Conservation (phyloP, 495 filamentous ascomycete species). For the Xylaria palmicola region DNA sequence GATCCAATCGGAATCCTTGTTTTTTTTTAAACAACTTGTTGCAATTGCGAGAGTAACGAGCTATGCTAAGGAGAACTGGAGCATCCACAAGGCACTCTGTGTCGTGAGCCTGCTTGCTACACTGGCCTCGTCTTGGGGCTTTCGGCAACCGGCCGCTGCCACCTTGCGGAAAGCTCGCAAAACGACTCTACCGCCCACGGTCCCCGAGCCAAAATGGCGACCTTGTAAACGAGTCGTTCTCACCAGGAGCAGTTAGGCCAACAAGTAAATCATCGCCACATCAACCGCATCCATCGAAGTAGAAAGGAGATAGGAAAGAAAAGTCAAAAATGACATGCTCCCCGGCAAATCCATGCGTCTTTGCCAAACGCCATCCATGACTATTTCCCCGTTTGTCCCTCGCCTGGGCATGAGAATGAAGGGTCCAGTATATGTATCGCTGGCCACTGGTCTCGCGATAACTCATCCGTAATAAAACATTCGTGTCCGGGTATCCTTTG, state of each 20-base stretch:
- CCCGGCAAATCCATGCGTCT: conserved; percentile 30
- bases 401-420: not conserved
- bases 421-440: conserved; percentile 1
- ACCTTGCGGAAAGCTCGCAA: conserved; percentile 22
- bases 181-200: conserved; percentile 29
- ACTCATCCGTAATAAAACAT: conserved; percentile 29
- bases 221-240: conserved; percentile 26
- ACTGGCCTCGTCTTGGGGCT: not conserved
- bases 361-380: conserved; percentile 35
- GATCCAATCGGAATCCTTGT: conserved; percentile 14
- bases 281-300: conserved; percentile 3
- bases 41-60: conserved; percentile 15
- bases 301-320: conserved; percentile 8
- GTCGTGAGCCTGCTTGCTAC: not conserved
- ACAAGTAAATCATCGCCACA: conserved; percentile 27
- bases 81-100: conserved; percentile 11
- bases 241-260: conserved; percentile 24
- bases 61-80: conserved; percentile 18
- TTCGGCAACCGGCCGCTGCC: conserved; percentile 11
- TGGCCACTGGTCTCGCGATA: conserved; percentile 16
- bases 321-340: conserved; percentile 20
- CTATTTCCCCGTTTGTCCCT: conserved; percentile 11
- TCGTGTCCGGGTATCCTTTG: conserved; percentile 33
- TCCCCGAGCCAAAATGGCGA: conserved; percentile 20
- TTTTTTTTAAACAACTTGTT: conserved; percentile 4